Evolutionary conservation across 768 basidiomycete species (phyloP).

Genomic region (Clitopilus hobsonii): DNA sequence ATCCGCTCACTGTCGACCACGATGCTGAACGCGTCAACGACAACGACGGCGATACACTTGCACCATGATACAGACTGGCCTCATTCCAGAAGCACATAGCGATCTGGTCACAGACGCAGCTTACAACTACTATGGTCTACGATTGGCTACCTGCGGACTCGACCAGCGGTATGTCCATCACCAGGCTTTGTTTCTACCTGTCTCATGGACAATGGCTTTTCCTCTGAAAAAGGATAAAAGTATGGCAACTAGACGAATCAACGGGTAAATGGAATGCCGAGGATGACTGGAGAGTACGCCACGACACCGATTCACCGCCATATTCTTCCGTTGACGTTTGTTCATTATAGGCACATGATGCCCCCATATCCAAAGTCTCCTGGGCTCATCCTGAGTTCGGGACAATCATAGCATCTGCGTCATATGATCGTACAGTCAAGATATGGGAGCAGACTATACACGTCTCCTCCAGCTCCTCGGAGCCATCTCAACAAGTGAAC

Average conservation of each 20-base stretch:
- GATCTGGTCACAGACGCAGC: slow-evolving; percentile 83
- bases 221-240: slow-evolving; percentile 63
- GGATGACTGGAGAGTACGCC: slow-evolving; percentile 85
- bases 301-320: not conserved
- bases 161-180: slow-evolving; percentile 61
- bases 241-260: slow-evolving; percentile 75
- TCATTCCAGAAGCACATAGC: slow-evolving; percentile 73
- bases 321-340: not conserved
- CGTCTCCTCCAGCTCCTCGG: slow-evolving; percentile 19
- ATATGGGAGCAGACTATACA: slow-evolving; percentile 73
- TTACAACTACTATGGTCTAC: slow-evolving; percentile 88
- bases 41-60: not conserved
- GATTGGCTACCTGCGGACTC: slow-evolving; percentile 74
- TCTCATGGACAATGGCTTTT: slow-evolving; percentile 8
- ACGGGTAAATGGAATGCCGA: slow-evolving; percentile 74
- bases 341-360: slow-evolving; percentile 80
- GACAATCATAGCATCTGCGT: slow-evolving; percentile 78
- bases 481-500: slow-evolving; percentile 19
- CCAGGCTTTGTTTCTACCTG: slow-evolving; percentile 8
- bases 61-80: slow-evolving; percentile 72
- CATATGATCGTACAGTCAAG: slow-evolving; percentile 89
- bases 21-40: not conserved
- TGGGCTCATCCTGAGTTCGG: slow-evolving; percentile 97
- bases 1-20: not conserved
- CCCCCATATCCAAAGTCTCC: slow-evolving; percentile 73